These are phyloP conservation scores for Colletotrichum orbiculare DNA, from an alignment of 2,329 filamentous ascomycete genomes.

Conservation along the genomic window DNA sequence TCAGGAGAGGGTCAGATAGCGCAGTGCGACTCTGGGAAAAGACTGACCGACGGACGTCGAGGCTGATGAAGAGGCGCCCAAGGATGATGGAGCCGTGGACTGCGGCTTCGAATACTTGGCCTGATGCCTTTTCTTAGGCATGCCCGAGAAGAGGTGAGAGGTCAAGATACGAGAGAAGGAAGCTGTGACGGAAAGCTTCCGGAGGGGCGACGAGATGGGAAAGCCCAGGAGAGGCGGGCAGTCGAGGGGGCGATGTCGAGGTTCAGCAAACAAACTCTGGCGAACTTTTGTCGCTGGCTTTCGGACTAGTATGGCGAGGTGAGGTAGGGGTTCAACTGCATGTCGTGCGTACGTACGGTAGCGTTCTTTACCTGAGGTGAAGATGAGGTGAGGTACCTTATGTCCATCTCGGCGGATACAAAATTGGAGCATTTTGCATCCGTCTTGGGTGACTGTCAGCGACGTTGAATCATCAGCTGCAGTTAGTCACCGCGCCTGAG, in stretches of 20 bases:
- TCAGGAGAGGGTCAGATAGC: neutral
- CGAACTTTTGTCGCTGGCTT: slow-evolving; percentile 31
- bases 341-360: neutral
- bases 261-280: slow-evolving; percentile 25
- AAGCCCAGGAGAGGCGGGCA: neutral
- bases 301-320: too few relatives aligned
- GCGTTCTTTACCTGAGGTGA: too few relatives aligned
- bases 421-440: slow-evolving; percentile 14
- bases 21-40: neutral
- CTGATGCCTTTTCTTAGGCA: slow-evolving; percentile 73
- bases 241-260: neutral
- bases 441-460: slow-evolving; percentile 9
- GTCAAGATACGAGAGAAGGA: slow-evolving; percentile 24
- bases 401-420: neutral
- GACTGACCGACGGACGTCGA: slow-evolving; percentile 34
- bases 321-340: neutral
- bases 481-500: slow-evolving; percentile 25
- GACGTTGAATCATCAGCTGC: slow-evolving; percentile 11
- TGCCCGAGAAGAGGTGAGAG: slow-evolving; percentile 47
- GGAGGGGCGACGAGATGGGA: neutral
- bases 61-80: slow-evolving; percentile 37
- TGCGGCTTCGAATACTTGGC: slow-evolving; percentile 68
- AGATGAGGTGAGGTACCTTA: too few relatives aligned
- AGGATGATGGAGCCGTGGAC: slow-evolving; percentile 56
- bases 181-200: slow-evolving; percentile 5